A percentile compares a stretch with the other conserved stretches of the same genome.
Conservation (phyloP, 1,284 basidiomycete species). For the Athelia psychrophila region DNA sequence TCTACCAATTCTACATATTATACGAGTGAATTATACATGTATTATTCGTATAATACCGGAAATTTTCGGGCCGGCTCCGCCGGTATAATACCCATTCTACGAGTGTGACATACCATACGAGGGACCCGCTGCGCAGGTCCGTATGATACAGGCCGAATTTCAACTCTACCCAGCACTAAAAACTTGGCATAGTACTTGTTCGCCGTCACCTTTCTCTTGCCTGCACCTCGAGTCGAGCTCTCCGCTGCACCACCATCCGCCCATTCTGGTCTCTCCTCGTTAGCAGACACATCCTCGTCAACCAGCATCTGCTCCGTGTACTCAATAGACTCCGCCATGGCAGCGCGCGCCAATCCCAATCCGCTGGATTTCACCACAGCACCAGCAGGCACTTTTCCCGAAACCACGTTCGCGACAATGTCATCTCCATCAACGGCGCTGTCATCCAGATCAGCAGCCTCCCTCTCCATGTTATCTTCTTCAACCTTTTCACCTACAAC, state of each 20-base stretch:
- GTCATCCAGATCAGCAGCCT: not conserved
- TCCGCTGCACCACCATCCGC: too few species aligned
- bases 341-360: not conserved
- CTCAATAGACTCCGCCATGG: not conserved
- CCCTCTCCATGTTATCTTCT: not conserved
- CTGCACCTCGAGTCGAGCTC: too few species aligned
- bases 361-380: not conserved
- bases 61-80: not conserved
- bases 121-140: not conserved
- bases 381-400: not conserved
- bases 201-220: too few species aligned
- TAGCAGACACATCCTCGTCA: too few species aligned
- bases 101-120: not conserved
- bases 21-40: constrained; percentile 1
- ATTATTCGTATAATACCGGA: constrained; percentile 1
- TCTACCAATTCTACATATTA: not conserved
- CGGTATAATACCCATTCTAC: not conserved
- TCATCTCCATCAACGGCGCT: not conserved
- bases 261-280: too few species aligned
- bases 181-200: too few species aligned
- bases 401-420: not conserved
- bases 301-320: not conserved
- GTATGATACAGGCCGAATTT: not conserved
- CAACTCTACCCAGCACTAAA: not conserved
- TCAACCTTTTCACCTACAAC: not conserved